Conservation (phyloP, 148 eudicot species). For the Vaccinium macrocarpon region DNA sequence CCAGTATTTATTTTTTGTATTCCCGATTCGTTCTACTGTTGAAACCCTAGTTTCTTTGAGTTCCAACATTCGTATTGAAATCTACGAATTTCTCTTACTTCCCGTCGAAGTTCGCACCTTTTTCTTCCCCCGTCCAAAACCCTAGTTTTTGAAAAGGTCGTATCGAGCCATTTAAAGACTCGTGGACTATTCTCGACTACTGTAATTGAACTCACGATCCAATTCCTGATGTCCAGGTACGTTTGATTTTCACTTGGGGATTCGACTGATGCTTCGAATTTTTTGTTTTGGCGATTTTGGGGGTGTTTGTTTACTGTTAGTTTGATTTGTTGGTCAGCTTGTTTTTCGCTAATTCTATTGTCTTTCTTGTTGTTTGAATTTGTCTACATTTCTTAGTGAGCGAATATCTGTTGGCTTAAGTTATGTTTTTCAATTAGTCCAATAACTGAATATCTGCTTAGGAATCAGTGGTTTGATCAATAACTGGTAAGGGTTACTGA, state of each 20-base stretch:
- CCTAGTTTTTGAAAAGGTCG: constrained; percentile 31
- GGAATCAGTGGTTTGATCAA: background rate
- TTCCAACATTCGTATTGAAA: background rate
- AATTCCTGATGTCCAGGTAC: constrained; percentile 7
- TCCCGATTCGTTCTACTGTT: constrained; percentile 10
- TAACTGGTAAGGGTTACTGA: background rate
- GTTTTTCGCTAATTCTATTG: background rate
- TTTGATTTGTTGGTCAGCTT: background rate
- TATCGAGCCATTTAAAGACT: background rate
- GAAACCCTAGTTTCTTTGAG: constrained; percentile 18
- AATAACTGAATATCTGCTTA: background rate
- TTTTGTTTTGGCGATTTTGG: background rate
- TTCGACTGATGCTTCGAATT: constrained; percentile 11
- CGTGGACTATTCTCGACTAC: background rate
- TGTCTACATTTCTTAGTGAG: background rate
- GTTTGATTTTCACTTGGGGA: constrained; percentile 13
- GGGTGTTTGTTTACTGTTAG: background rate
- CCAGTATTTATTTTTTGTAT: constrained; percentile 9
- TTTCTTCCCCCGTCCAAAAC: constrained; percentile 18
- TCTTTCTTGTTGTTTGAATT: background rate
- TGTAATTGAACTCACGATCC: constrained; percentile 6
- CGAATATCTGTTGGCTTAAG: background rate
- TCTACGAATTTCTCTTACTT: background rate
- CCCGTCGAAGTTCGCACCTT: constrained; percentile 13
- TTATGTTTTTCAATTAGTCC: background rate